Conservation (phyloP, 1,284 basidiomycete species). For the Sanghuangporus baumii region DNA sequence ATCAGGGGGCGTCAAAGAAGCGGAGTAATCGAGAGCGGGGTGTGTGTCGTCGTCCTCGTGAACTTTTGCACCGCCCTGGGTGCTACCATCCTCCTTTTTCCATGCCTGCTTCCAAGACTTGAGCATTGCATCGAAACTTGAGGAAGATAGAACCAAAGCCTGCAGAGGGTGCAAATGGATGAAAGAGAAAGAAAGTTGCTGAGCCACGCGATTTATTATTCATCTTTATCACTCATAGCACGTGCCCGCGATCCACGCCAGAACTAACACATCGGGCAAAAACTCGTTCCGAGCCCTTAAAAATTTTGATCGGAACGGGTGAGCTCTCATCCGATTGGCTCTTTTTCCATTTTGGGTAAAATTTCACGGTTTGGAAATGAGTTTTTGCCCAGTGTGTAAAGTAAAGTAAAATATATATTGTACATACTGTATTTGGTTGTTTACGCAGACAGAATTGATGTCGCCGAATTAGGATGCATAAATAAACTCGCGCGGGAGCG, state of each 20-base stretch:
- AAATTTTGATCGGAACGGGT: too few relatives aligned
- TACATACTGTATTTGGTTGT: too few relatives aligned
- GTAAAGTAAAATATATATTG: too few relatives aligned
- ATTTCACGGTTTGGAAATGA: too few relatives aligned
- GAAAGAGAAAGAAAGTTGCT: not conserved
- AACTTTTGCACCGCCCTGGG: constrained; percentile 25
- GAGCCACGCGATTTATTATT: not conserved
- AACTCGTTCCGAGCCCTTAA: too few relatives aligned
- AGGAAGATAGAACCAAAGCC: constrained; percentile 1
- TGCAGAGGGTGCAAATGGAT: not conserved
- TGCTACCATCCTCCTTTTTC: constrained; percentile 31
- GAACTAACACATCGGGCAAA: too few relatives aligned
- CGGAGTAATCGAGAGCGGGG: constrained; percentile 23
- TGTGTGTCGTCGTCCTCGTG: constrained; percentile 28
- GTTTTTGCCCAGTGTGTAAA: too few relatives aligned
- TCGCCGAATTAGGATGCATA: too few relatives aligned
- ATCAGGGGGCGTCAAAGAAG: constrained; percentile 28
- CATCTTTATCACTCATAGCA: not conserved
- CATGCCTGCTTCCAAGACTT: constrained; percentile 50
- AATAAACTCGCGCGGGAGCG: not conserved
- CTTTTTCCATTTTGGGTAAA: too few relatives aligned
- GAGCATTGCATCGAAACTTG: constrained; percentile 34
- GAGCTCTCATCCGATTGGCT: too few relatives aligned
- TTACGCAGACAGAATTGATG: not conserved
- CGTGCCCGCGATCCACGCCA: not conserved